A percentile compares a stretch with the other conserved stretches of the same genome.
These are phyloP conservation scores for Cryphonectria japonica DNA, from an alignment of 2,329 filamentous ascomycete species.

Conservation along the genomic window DNA sequence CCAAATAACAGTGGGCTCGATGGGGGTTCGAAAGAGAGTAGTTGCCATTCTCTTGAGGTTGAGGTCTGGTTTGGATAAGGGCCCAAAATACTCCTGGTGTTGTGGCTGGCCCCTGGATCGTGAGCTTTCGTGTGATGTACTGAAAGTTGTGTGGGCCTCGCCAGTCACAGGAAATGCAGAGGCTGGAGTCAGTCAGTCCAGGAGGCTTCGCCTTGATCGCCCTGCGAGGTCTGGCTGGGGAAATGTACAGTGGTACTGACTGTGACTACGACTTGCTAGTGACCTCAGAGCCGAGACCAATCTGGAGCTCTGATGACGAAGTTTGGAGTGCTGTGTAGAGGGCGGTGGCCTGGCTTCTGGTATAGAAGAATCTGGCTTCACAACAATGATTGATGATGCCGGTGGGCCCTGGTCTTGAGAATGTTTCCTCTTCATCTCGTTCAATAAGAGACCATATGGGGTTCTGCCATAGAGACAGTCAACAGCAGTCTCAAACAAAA, in stretches of 20 bases:
- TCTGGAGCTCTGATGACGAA: conserved; percentile 46
- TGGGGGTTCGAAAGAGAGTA: conserved; percentile 43
- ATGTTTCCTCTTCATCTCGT: conserved; percentile 29
- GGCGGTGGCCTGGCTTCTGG: conserved; percentile 26
- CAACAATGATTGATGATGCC: conserved; percentile 20
- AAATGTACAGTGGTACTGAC: conserved; percentile 7
- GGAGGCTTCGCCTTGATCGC: not conserved
- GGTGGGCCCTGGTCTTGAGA: conserved; percentile 16
- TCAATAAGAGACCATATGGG: conserved; percentile 12
- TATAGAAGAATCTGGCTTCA: conserved; percentile 6
- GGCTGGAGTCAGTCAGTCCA: not conserved
- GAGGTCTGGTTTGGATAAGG: not conserved
- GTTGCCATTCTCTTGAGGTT: conserved; percentile 44
- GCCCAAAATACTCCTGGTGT: conserved; percentile 14
- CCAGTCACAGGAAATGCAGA: conserved; percentile 26
- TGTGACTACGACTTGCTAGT: conserved; percentile 31
- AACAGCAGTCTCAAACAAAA: not conserved
- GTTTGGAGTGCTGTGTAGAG: conserved; percentile 39
- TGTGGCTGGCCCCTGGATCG: conserved; percentile 27
- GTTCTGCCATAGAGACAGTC: not conserved
- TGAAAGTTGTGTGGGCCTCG: conserved; percentile 7
- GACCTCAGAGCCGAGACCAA: conserved; percentile 46
- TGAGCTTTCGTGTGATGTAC: conserved; percentile 14
- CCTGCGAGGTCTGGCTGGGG: not conserved
- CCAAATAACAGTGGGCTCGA: conserved; percentile 49